phyloP scores from a whole-genome alignment of 1,284 basidiomycete species.

The Tilletiopsis washingtonensis region DNA sequence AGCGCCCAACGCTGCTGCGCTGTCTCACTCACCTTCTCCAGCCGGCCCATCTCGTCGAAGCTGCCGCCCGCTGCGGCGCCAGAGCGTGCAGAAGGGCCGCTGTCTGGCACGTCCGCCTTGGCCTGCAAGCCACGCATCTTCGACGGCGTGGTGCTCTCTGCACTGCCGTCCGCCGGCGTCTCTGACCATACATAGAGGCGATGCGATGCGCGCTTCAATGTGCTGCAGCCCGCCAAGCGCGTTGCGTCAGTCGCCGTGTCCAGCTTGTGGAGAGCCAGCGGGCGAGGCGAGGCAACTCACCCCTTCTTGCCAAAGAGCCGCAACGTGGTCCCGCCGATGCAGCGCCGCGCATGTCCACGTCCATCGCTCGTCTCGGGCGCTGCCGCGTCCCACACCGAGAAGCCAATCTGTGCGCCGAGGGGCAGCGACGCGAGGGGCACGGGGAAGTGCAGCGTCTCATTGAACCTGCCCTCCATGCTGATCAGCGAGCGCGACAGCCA shows the following conservation, averaged over 20 bases:
- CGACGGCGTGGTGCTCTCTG: conserved; percentile 67
- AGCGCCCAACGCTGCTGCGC: no score
- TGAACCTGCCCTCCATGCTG: no score
- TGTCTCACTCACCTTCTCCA: conserved; percentile 68
- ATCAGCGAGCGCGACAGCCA: background rate
- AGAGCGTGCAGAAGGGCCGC: no score
- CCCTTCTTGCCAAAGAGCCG: conserved; percentile 83
- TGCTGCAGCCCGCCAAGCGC: conserved; percentile 54
- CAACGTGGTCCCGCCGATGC: conserved; percentile 84
- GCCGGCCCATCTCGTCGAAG: conserved; percentile 80
- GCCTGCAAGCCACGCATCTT: conserved; percentile 14
- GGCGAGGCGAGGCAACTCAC: conserved; percentile 50
- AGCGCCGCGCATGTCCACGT: conserved; percentile 46
- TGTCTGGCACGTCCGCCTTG: no score
- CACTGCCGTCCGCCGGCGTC: conserved; percentile 72
- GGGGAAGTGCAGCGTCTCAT: conserved; percentile 2
- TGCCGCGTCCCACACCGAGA: conserved; percentile 85
- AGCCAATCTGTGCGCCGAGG: conserved; percentile 74
- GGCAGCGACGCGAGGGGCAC: conserved; percentile 72
- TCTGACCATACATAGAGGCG: conserved; percentile 74
- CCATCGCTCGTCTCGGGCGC: conserved; percentile 43
- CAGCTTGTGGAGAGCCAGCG: background rate
- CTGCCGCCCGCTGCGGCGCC: conserved; percentile 18
- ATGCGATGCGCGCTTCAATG: conserved; percentile 67
- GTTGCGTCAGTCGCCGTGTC: background rate